phyloP scores from a whole-genome alignment of 208 protist genomes.

The Polymyxa betae region DNA sequence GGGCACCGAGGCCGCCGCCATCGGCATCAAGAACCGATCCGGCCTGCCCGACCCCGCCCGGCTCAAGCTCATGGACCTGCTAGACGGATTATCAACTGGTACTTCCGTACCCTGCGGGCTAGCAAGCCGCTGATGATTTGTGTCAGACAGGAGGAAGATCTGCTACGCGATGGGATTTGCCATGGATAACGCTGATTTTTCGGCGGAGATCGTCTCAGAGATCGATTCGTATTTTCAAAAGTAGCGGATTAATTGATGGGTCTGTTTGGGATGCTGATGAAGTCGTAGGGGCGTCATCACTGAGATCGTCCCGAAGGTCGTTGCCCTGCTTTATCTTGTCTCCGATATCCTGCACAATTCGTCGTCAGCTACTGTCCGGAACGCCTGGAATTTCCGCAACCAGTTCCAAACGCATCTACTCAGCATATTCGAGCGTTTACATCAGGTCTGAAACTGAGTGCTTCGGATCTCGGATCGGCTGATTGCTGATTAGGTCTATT shows the following conservation, averaged over 20 bases:
- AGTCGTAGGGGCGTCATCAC: neutral
- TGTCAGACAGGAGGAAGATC: neutral
- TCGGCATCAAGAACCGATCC: neutral
- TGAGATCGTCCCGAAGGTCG: neutral
- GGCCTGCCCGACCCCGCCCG: neutral
- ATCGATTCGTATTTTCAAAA: neutral
- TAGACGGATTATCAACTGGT: neutral
- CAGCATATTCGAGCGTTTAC: neutral
- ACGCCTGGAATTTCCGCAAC: conserved; percentile 22
- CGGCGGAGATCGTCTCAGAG: neutral
- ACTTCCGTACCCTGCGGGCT: too few species aligned
- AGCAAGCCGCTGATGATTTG: neutral
- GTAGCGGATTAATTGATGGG: neutral
- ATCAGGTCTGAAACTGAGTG: neutral
- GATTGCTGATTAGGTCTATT: neutral
- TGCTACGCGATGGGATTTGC: neutral
- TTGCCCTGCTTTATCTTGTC: conserved; percentile 34
- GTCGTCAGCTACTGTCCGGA: conserved; percentile 37
- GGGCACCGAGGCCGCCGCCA: neutral
- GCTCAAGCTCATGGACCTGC: neutral
- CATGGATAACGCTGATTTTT: conserved; percentile 18
- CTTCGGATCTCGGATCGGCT: neutral
- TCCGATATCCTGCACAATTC: conserved; percentile 49
- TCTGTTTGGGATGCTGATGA: neutral
- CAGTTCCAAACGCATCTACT: conserved; percentile 13